phyloP scores from a whole-genome alignment of 768 basidiomycete species.

The Auricularia sp. region DNA sequence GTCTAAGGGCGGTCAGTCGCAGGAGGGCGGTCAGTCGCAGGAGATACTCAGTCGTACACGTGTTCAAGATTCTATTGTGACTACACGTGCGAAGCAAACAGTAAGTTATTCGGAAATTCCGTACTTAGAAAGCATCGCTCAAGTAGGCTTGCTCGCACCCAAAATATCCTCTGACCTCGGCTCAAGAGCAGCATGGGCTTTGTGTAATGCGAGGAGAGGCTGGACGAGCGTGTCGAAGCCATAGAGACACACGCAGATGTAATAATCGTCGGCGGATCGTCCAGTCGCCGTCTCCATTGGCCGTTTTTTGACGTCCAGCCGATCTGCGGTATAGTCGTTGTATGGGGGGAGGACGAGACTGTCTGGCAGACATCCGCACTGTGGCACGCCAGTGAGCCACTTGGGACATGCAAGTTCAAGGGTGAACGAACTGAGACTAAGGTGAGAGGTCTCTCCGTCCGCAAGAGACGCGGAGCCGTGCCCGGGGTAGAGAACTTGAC shows the following conservation, averaged over 20 bases:
- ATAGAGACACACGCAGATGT: not conserved
- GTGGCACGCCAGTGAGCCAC: not conserved
- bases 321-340: not conserved
- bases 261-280: not conserved
- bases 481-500: not conserved
- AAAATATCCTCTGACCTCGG: too few relatives aligned
- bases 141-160: too few relatives aligned
- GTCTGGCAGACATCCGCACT: not conserved
- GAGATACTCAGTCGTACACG: too few relatives aligned
- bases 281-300: not conserved
- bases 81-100: too few relatives aligned
- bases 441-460: not conserved
- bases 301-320: not conserved
- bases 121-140: too few relatives aligned
- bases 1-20: too few relatives aligned
- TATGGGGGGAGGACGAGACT: not conserved
- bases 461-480: not conserved
- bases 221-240: not conserved
- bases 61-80: too few relatives aligned
- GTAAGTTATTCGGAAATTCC: too few relatives aligned
- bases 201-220: too few relatives aligned
- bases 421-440: not conserved
- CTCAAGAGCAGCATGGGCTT: too few relatives aligned
- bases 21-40: too few relatives aligned
- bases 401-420: too few relatives aligned